Evolutionary conservation across 1,284 basidiomycete species (phyloP).

Genomic region (Melanopsichium pennsylvanicum): DNA sequence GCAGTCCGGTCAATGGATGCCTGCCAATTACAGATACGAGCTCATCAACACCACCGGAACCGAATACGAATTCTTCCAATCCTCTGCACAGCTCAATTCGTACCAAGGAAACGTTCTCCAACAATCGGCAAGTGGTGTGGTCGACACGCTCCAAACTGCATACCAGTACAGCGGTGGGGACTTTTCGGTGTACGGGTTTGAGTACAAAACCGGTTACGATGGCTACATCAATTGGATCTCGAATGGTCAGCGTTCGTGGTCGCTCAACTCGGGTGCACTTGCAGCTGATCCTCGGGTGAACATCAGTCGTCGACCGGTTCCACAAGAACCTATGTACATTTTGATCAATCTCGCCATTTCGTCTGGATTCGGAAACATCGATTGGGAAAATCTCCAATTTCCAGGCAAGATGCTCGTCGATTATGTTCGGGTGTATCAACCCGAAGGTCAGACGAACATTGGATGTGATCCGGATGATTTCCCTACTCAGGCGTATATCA

Average conservation of each 20-base stretch:
- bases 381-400: constrained; percentile 34
- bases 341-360: constrained; percentile 61
- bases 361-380: constrained; percentile 47
- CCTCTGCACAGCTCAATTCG: constrained; percentile 39
- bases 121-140: constrained; percentile 58
- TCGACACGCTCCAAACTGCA: constrained; percentile 52
- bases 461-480: constrained; percentile 66
- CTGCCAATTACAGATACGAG: constrained; percentile 69
- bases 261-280: constrained; percentile 76
- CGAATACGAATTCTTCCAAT: constrained; percentile 52
- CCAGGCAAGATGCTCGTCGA: constrained; percentile 54
- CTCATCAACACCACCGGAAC: constrained; percentile 54
- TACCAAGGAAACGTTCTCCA: constrained; percentile 60
- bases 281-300: constrained; percentile 70
- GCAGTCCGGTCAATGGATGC: constrained; percentile 80
- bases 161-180: constrained; percentile 49
- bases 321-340: constrained; percentile 60
- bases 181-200: constrained; percentile 55
- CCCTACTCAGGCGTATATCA: constrained; percentile 72
- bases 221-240: constrained; percentile 74
- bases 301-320: constrained; percentile 42
- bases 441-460: constrained; percentile 51
- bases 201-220: constrained; percentile 70
- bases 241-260: constrained; percentile 44
- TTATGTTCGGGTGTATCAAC: constrained; percentile 59